A percentile compares a stretch with the other conserved stretches of the same genome.
Evolutionary conservation across 768 basidiomycete genomes (phyloP).

Genomic region (Saitozyma sp.): DNA sequence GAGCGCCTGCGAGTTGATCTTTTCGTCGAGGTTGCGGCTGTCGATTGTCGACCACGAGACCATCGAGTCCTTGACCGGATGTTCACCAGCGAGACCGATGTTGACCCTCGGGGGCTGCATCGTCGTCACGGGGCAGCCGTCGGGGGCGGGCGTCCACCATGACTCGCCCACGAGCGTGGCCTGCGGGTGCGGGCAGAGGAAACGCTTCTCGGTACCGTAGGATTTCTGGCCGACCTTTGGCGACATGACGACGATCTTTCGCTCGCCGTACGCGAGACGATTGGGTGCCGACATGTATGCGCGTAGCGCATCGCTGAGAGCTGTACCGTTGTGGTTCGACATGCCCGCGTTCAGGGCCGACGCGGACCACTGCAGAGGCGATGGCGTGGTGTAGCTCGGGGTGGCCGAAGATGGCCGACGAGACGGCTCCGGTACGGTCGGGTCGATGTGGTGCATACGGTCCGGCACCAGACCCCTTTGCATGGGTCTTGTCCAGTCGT

Average conservation of each 20-base stretch:
- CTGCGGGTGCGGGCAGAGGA: constrained; percentile 90
- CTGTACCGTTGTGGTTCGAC: neutral
- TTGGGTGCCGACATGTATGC: constrained; percentile 82
- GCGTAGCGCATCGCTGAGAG: constrained; percentile 14
- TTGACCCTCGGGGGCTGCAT: constrained; percentile 66
- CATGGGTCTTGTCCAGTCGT: constrained; percentile 17
- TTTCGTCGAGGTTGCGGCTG: constrained; percentile 74
- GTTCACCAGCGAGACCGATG: constrained; percentile 89
- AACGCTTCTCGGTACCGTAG: constrained; percentile 93
- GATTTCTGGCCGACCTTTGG: constrained; percentile 96
- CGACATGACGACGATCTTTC: constrained; percentile 95
- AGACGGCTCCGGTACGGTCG: neutral
- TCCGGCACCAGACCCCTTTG: constrained; percentile 3
- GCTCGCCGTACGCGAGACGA: constrained; percentile 84
- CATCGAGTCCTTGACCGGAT: constrained; percentile 76
- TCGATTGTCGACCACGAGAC: constrained; percentile 84
- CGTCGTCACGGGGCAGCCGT: constrained; percentile 58
- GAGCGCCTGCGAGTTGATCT: constrained; percentile 29
- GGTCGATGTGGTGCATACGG: neutral
- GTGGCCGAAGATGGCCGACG: constrained; percentile 1
- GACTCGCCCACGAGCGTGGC: constrained; percentile 90
- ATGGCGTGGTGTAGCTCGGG: constrained; percentile 4
- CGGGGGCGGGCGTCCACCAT: constrained; percentile 73
- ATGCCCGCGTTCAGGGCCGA: neutral
- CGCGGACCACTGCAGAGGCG: neutral